Evolutionary conservation across 129 eudicot genomes (phyloP).

Genomic region (Deinandra increscens): DNA sequence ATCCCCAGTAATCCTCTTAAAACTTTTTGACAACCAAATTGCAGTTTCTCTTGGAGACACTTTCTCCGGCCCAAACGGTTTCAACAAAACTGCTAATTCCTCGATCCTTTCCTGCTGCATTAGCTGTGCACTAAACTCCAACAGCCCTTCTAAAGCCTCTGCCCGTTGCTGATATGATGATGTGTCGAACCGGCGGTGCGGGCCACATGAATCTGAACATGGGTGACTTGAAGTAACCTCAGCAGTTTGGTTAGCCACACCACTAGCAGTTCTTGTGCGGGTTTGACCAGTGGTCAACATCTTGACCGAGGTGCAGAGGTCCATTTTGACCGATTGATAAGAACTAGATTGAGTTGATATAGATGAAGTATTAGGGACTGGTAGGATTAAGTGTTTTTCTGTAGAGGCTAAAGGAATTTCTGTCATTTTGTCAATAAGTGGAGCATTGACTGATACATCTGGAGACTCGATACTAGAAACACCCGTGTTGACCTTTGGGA

Average conservation of each 20-base stretch:
- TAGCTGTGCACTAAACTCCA: slow-evolving; percentile 86
- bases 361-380: slow-evolving; percentile 49
- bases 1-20: slow-evolving; percentile 53
- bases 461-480: slow-evolving; percentile 53
- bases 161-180: slow-evolving; percentile 91
- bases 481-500: slow-evolving; percentile 49
- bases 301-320: slow-evolving; percentile 67
- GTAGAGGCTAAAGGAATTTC: slow-evolving; percentile 62
- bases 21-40: slow-evolving; percentile 88
- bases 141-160: slow-evolving; percentile 95
- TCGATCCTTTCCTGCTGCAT: slow-evolving; percentile 83
- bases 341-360: slow-evolving; percentile 66
- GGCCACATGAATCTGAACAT: slow-evolving; percentile 39
- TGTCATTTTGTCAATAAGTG: slow-evolving; percentile 81
- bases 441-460: slow-evolving; percentile 88
- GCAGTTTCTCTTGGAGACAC: slow-evolving; percentile 95
- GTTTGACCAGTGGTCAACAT: slow-evolving; percentile 27
- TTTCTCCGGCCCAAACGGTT: slow-evolving; percentile 89
- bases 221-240: slow-evolving; percentile 37
- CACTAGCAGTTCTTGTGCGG: neutral
- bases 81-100: slow-evolving; percentile 73
- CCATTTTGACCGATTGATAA: slow-evolving; percentile 56
- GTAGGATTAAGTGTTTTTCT: slow-evolving; percentile 48
- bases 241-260: no score
- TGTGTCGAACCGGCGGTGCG: slow-evolving; percentile 58